phyloP scores from a whole-genome alignment of 1,139 yeast genomes.

The Blastobotrys buckinghamii region DNA sequence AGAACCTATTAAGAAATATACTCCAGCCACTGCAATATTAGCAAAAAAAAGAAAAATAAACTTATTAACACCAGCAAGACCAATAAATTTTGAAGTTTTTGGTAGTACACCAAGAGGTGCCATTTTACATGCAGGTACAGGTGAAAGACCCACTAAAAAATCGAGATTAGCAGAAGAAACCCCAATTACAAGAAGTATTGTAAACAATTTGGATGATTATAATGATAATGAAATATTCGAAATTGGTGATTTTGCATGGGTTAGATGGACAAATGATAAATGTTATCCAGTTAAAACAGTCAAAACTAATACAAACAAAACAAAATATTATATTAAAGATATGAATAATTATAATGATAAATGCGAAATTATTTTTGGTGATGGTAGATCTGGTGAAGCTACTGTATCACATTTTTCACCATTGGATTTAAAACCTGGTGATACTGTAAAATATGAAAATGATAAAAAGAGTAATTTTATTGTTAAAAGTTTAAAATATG shows the following conservation, averaged over 20 bases:
- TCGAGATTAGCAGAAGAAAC: conserved; percentile 5
- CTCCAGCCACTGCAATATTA: conserved; percentile 4
- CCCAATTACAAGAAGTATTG: conserved; percentile 5
- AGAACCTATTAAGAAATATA: not conserved
- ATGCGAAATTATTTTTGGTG: conserved; percentile 17
- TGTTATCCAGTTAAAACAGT: conserved; percentile 7
- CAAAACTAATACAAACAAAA: not conserved
- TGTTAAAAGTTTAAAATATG: conserved; percentile 5
- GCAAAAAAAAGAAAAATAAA: conserved; percentile 6
- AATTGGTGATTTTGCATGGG: conserved; percentile 12
- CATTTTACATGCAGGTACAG: conserved; percentile 1
- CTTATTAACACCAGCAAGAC: conserved; percentile 5
- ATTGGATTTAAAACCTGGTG: conserved; percentile 9
- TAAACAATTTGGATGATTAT: not conserved
- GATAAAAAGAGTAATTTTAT: conserved; percentile 10
- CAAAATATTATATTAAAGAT: not conserved
- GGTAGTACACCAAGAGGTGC: not conserved
- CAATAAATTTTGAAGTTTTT: conserved; percentile 4
- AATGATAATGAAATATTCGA: not conserved
- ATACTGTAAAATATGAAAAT: conserved; percentile 11
- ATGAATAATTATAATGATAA: conserved; percentile 1
- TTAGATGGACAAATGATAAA: conserved; percentile 12
- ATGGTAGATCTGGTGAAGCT: conserved; percentile 20
- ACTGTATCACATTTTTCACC: conserved; percentile 12
- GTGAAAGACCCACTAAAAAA: conserved; percentile 3